A percentile compares a stretch with the other conserved stretches of the same genome.
phyloP scores from a whole-genome alignment of 192 early-diverging fungal species.

The Coemansia sp. region DNA sequence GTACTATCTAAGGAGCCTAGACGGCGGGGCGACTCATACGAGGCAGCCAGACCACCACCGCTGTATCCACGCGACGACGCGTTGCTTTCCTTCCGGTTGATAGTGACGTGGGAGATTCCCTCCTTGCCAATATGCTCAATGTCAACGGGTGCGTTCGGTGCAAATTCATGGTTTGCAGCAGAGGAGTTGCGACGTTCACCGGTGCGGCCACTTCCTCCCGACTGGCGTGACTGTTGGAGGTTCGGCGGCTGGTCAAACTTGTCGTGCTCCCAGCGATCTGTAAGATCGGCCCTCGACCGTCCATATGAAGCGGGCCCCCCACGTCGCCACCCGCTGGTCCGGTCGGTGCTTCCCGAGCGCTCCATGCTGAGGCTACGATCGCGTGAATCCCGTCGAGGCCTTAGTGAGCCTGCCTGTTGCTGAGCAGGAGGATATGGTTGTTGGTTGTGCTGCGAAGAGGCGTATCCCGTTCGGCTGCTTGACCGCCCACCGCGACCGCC shows the following conservation, averaged over 20 bases:
- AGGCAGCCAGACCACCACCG: conserved; percentile 4
- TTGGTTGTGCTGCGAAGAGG: conserved; percentile 1
- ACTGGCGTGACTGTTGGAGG: background rate
- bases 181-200: conserved; percentile 26
- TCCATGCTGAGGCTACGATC: conserved; percentile 51
- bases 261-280: conserved; percentile 51
- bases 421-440: background rate
- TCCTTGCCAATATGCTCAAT: conserved; percentile 49
- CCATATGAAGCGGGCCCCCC: background rate
- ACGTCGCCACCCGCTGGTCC: conserved; percentile 36
- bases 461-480: conserved; percentile 26
- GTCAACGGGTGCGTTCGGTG: conserved; percentile 7
- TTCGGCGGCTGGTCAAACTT: conserved; percentile 20
- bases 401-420: conserved; percentile 1
- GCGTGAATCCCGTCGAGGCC: conserved; percentile 14
- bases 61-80: conserved; percentile 27
- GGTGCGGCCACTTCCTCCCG: background rate
- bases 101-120: conserved; percentile 48
- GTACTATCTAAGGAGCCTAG: conserved; percentile 2
- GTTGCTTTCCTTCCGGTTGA: conserved; percentile 44
- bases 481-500: conserved; percentile 35
- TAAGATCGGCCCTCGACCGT: conserved; percentile 28
- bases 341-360: conserved; percentile 30
- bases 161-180: background rate
- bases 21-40: conserved; percentile 31